These are phyloP conservation scores for Ceratobasidium sp. DNA, from an alignment of 1,284 basidiomycete species.

Conservation along the genomic window DNA sequence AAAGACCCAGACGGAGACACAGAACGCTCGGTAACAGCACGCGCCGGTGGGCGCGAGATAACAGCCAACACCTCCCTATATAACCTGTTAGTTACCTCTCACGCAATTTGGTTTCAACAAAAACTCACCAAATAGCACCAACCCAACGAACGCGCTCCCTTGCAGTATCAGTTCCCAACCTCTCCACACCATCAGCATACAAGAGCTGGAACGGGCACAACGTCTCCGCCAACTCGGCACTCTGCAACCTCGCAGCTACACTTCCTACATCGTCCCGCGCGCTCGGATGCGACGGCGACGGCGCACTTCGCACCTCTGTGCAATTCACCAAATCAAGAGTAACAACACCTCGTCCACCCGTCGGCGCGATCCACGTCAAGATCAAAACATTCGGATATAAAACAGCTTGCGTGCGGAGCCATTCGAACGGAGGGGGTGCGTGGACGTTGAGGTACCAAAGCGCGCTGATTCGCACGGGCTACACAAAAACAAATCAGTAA, in stretches of 20 bases:
- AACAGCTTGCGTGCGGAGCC: constrained; percentile 86
- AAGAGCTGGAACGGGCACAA: constrained; percentile 88
- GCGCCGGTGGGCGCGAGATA: constrained; percentile 56
- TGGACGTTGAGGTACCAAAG: constrained; percentile 93
- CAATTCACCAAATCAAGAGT: constrained; percentile 86
- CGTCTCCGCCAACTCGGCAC: constrained; percentile 68
- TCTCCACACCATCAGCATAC: constrained; percentile 86
- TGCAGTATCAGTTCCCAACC: constrained; percentile 83
- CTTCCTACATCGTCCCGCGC: constrained; percentile 86
- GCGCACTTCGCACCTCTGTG: constrained; percentile 79
- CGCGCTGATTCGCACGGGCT: constrained; percentile 84
- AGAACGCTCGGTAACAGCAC: constrained; percentile 61
- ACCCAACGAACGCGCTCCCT: constrained; percentile 88
- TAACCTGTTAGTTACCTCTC: constrained; percentile 33
- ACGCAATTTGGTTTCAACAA: not conserved
- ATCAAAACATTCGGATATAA: constrained; percentile 82
- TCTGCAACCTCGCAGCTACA: constrained; percentile 74
- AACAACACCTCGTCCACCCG: constrained; percentile 80
- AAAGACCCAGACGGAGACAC: constrained; percentile 28
- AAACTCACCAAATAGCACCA: constrained; percentile 79
- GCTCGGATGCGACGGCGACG: constrained; percentile 78
- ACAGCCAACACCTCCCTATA: constrained; percentile 71
- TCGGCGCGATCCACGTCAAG: constrained; percentile 82
- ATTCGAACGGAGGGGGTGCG: constrained; percentile 75
- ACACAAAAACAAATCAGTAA: constrained; percentile 44